Percentiles rank a stretch among this genome's conserved stretches.
Evolutionary conservation across 2,329 filamentous ascomycete species (phyloP).

Genomic region (Paracoccidioides lutzii): DNA sequence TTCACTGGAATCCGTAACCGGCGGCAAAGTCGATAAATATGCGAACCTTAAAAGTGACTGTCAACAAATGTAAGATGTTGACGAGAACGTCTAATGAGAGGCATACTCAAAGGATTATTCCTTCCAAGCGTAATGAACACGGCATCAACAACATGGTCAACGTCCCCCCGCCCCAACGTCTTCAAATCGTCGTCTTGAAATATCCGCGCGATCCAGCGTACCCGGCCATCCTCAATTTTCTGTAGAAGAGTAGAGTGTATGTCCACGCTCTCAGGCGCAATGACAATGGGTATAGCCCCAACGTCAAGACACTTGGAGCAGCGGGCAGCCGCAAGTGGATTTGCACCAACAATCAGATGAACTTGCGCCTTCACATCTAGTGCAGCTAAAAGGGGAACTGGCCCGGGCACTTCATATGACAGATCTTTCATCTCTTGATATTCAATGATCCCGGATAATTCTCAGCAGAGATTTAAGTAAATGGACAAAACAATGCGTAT

Average conservation of each 20-base stretch:
- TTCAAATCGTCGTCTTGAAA: constrained; percentile 64
- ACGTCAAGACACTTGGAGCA: constrained; percentile 68
- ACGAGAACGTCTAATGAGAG: constrained; percentile 4
- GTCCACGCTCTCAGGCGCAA: constrained; percentile 54
- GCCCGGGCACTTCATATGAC: not conserved
- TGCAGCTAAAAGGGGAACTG: constrained; percentile 24
- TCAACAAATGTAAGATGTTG: constrained; percentile 5
- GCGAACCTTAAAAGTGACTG: constrained; percentile 35
- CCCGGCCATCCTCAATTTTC: constrained; percentile 30
- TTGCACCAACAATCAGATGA: constrained; percentile 77
- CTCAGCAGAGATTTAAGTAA: not conserved
- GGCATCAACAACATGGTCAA: constrained; percentile 68
- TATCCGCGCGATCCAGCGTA: constrained; percentile 30
- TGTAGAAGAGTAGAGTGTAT: constrained; percentile 44
- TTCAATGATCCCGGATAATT: not conserved
- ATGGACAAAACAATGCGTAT: not conserved
- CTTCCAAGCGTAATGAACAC: constrained; percentile 68
- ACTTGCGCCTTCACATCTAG: constrained; percentile 35
- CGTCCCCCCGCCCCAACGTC: constrained; percentile 64
- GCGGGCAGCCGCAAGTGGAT: constrained; percentile 73
- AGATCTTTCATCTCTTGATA: constrained; percentile 1
- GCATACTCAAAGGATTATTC: constrained; percentile 37
- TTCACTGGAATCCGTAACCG: constrained; percentile 82
- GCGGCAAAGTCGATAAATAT: constrained; percentile 62
- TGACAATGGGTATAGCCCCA: constrained; percentile 66